Evolutionary conservation across 2,329 filamentous ascomycete genomes (phyloP).

Genomic region (Aquanectria penicillioides): DNA sequence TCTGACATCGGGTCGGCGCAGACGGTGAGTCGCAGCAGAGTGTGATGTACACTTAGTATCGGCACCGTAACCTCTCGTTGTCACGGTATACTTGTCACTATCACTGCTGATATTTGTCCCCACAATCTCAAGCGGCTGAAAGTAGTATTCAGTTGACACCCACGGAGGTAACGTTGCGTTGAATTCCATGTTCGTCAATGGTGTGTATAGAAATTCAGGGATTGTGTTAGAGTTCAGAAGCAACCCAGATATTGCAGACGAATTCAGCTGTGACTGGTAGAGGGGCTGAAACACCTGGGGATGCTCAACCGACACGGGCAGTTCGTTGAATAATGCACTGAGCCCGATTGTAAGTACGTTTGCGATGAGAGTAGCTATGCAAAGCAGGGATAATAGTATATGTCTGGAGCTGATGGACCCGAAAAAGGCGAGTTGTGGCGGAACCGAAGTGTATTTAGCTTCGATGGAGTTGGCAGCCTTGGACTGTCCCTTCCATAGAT

Average conservation of each 20-base stretch:
- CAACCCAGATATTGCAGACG: neutral
- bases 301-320: neutral
- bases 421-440: constrained; percentile 7
- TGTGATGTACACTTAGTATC: constrained; percentile 6
- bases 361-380: neutral
- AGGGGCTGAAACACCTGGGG: neutral
- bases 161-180: neutral
- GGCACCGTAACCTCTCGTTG: neutral
- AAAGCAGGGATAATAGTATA: neutral
- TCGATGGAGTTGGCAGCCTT: neutral
- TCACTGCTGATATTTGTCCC: neutral
- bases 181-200: neutral
- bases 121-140: neutral
- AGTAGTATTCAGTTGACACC: constrained; percentile 5
- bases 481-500: neutral
- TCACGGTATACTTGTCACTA: neutral
- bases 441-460: constrained; percentile 2
- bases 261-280: neutral
- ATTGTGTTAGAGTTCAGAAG: neutral
- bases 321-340: constrained; percentile 12
- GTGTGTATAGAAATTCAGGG: neutral
- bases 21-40: neutral
- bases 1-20: neutral
- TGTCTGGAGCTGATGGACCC: neutral
- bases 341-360: constrained; percentile 9